Percentiles rank a stretch among this genome's conserved stretches.
These are phyloP conservation scores for Aeschynomene evenia DNA, from an alignment of 306 rosid species.

Conservation along the genomic window DNA sequence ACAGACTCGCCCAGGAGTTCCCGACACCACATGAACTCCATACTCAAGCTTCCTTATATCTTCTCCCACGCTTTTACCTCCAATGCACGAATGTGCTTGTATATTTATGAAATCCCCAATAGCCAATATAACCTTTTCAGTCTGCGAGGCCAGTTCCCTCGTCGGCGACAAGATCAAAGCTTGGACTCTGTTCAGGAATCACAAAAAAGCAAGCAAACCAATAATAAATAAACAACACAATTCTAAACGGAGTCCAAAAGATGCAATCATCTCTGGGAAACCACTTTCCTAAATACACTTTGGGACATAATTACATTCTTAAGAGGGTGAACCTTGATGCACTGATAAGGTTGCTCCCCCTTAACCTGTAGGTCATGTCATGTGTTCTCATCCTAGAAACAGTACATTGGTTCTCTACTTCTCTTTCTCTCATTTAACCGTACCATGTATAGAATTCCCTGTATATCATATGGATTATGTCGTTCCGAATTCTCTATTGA, in stretches of 20 bases:
- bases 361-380: too few relatives aligned
- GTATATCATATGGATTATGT: neutral
- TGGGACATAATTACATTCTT: neutral
- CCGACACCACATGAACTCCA: constrained; percentile 98
- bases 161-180: constrained; percentile 93
- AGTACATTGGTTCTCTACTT: too few relatives aligned
- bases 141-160: constrained; percentile 92
- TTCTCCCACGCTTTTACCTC: constrained; percentile 95
- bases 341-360: too few relatives aligned
- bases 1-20: constrained; percentile 98
- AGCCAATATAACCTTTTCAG: constrained; percentile 88
- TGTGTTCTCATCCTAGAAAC: too few relatives aligned
- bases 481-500: neutral
- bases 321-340: too few relatives aligned
- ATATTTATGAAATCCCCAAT: constrained; percentile 88
- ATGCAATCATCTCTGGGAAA: neutral
- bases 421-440: neutral
- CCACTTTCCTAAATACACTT: neutral
- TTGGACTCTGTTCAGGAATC: constrained; percentile 60
- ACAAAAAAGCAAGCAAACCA: neutral
- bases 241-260: neutral
- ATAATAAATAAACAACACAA: neutral
- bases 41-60: constrained; percentile 91
- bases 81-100: constrained; percentile 90
- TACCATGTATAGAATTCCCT: neutral